Evolutionary conservation across 176 grass and related monocot genomes (phyloP).

Genomic region (Rhynchospora pubera): DNA sequence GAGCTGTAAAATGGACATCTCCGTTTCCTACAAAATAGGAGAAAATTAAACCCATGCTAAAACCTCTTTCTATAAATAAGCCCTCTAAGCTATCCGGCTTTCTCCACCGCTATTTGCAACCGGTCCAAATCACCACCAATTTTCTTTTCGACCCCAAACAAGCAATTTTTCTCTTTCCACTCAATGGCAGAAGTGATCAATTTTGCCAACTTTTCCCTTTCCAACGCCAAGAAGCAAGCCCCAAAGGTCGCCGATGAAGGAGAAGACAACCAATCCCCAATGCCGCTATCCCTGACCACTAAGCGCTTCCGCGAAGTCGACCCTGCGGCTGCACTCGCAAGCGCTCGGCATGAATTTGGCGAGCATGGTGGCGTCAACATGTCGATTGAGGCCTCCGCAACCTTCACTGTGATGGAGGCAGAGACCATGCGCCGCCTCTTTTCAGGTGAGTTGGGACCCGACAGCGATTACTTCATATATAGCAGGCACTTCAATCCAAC

Average conservation of each 20-base stretch:
- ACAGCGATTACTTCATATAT: slow-evolving; percentile 90
- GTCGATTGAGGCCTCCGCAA: slow-evolving; percentile 99
- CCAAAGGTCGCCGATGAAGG: slow-evolving; percentile 20
- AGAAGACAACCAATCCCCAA: slow-evolving; percentile 15
- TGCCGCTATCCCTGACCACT: background rate
- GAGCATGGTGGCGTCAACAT: slow-evolving; percentile 99
- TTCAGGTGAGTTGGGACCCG: slow-evolving; percentile 77
- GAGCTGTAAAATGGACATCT: background rate
- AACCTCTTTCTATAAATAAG: slow-evolving; percentile 23
- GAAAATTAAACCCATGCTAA: background rate
- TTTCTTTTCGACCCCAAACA: background rate
- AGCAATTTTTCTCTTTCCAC: background rate
- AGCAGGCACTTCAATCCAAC: slow-evolving; percentile 94
- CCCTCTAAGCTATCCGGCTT: background rate
- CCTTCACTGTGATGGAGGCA: slow-evolving; percentile 98
- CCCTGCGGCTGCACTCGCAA: slow-evolving; percentile 68
- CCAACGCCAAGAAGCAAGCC: slow-evolving; percentile 29
- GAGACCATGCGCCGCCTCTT: slow-evolving; percentile 86
- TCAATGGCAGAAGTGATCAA: slow-evolving; percentile 23
- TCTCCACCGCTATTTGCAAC: slow-evolving; percentile 2
- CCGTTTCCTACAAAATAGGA: background rate
- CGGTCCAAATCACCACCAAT: background rate
- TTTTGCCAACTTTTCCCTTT: slow-evolving; percentile 24
- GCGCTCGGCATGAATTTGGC: slow-evolving; percentile 82
- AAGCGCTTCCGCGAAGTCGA: slow-evolving; percentile 36